Evolutionary conservation across 163 green algal genomes (phyloP).

Genomic region (Scenedesmus sp.): DNA sequence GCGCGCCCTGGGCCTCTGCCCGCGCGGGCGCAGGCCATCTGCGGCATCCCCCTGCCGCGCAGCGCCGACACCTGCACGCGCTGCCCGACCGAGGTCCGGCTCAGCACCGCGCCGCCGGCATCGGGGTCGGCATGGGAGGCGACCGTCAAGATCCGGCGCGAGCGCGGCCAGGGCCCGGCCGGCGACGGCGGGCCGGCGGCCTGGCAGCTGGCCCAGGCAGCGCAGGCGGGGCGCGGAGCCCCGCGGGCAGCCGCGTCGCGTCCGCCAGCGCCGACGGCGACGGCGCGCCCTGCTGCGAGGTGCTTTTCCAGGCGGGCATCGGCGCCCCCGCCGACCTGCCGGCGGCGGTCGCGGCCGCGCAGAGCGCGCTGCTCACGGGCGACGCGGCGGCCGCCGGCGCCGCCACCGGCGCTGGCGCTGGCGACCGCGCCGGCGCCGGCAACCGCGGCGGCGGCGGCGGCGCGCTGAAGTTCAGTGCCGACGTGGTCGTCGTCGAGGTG

Average conservation of each 20-base stretch:
- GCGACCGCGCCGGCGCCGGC: neutral
- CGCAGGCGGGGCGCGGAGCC: too few species aligned
- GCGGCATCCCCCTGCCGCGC: slow-evolving; percentile 51
- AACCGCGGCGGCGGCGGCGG: neutral
- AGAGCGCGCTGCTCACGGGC: slow-evolving; percentile 12
- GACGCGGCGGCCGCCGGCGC: neutral
- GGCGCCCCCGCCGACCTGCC: slow-evolving; percentile 9
- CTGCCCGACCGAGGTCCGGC: slow-evolving; percentile 58
- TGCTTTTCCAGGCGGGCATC: slow-evolving; percentile 29
- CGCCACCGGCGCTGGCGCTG: neutral
- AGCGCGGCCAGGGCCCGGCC: too few species aligned
- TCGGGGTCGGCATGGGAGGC: slow-evolving; percentile 19
- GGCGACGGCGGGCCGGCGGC: too few species aligned
- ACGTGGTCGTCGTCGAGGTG: slow-evolving; percentile 45
- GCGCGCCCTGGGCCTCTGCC: neutral
- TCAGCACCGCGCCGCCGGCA: slow-evolving; percentile 31
- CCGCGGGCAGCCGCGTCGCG: neutral
- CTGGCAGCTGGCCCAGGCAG: too few species aligned
- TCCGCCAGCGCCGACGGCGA: neutral
- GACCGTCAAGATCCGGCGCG: slow-evolving; percentile 32
- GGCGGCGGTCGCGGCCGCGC: slow-evolving; percentile 22
- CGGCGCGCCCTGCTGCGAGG: too few species aligned
- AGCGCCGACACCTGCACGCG: slow-evolving; percentile 55
- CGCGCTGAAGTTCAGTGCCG: slow-evolving; percentile 35
- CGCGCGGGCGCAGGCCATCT: slow-evolving; percentile 42